Conservation (phyloP, 257 asterid genomes). For the Forsythia viridissima region DNA sequence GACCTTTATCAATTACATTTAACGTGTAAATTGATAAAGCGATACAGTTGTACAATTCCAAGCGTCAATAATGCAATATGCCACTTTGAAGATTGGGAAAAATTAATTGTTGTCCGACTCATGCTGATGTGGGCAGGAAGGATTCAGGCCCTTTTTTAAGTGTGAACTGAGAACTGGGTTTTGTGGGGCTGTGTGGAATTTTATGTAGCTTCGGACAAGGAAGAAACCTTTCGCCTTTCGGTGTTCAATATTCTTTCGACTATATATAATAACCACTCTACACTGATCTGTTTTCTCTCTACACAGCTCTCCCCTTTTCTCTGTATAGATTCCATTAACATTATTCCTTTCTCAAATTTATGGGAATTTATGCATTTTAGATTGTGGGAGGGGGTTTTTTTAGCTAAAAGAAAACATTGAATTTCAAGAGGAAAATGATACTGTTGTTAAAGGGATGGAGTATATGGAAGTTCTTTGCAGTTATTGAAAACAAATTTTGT, state of each 20-base stretch:
- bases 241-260: slow-evolving; percentile 24
- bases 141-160: slow-evolving; percentile 5
- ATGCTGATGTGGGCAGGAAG: slow-evolving; percentile 41
- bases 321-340: not conserved
- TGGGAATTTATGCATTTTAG: not conserved
- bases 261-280: slow-evolving; percentile 34
- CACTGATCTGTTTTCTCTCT: slow-evolving; percentile 29
- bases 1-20: not conserved
- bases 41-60: not conserved
- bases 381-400: slow-evolving; percentile 20
- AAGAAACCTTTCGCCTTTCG: slow-evolving; percentile 45
- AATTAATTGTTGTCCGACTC: slow-evolving; percentile 46
- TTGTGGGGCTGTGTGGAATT: slow-evolving; percentile 50
- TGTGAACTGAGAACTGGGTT: slow-evolving; percentile 36
- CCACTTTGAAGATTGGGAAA: slow-evolving; percentile 32
- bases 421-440: slow-evolving; percentile 36
- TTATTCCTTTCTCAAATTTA: not conserved
- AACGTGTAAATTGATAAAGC: not conserved
- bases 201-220: slow-evolving; percentile 42
- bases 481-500: slow-evolving; percentile 33
- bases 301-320: slow-evolving; percentile 26
- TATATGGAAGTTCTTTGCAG: slow-evolving; percentile 36
- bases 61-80: not conserved
- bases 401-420: slow-evolving; percentile 1
- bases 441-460: slow-evolving; percentile 33